Conservation (phyloP, 768 basidiomycete genomes). For the Xerocomus potaroensis region DNA sequence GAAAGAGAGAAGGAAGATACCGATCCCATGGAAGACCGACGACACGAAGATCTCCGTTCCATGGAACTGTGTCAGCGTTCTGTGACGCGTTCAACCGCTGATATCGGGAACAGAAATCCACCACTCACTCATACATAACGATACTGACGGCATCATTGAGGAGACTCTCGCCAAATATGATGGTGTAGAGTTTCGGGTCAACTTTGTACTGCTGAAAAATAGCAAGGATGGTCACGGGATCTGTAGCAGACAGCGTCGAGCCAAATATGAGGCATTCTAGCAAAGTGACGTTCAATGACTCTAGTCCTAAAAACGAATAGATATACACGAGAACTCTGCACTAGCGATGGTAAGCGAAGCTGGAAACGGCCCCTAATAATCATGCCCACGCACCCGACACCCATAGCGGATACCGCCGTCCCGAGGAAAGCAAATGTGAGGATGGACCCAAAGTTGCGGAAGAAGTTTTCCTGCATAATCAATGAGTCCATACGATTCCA, state of each 20-base stretch:
- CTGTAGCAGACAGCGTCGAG: slow-evolving; percentile 94
- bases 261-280: slow-evolving; percentile 96
- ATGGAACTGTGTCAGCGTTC: slow-evolving; percentile 90
- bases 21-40: slow-evolving; percentile 93
- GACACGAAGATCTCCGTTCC: slow-evolving; percentile 81
- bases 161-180: slow-evolving; percentile 96
- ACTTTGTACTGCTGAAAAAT: slow-evolving; percentile 99
- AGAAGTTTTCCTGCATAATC: slow-evolving; percentile 83
- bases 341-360: slow-evolving; percentile 44
- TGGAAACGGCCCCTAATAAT: background rate
- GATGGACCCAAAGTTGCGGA: slow-evolving; percentile 96
- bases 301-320: slow-evolving; percentile 89
- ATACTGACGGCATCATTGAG: slow-evolving; percentile 99
- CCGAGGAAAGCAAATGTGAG: slow-evolving; percentile 90
- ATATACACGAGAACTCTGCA: slow-evolving; percentile 88
- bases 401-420: slow-evolving; percentile 94
- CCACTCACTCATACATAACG: slow-evolving; percentile 98
- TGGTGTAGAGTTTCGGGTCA: slow-evolving; percentile 93
- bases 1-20: slow-evolving; percentile 95
- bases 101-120: background rate
- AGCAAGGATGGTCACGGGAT: slow-evolving; percentile 95
- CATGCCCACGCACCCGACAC: slow-evolving; percentile 71
- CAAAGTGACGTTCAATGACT: slow-evolving; percentile 78
- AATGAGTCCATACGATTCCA: background rate
- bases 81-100: slow-evolving; percentile 29